Evolutionary conservation across 139 green algal genomes (phyloP).

Genomic region (Trebouxia sp.): DNA sequence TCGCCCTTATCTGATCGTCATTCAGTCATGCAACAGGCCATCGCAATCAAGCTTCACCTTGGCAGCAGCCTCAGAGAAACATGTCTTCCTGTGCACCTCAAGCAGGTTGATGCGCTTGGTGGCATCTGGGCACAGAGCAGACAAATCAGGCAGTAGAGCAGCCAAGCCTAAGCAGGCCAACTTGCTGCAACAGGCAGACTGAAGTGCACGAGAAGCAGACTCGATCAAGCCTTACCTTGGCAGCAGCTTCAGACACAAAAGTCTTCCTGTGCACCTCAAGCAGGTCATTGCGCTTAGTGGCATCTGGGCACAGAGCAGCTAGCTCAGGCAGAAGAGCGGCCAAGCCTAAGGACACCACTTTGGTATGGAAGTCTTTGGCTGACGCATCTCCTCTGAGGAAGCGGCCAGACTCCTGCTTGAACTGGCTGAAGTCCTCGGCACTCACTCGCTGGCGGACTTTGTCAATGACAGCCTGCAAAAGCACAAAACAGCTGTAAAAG

Average conservation of each 20-base stretch:
- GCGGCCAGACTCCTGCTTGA: conserved; percentile 46
- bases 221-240: neutral
- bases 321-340: conserved; percentile 63
- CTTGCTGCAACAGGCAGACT: neutral
- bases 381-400: conserved; percentile 54
- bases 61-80: conserved; percentile 6
- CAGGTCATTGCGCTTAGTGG: conserved; percentile 52
- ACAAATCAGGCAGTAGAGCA: conserved; percentile 64
- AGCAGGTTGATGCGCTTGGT: conserved; percentile 56
- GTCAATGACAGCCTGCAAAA: conserved; percentile 57
- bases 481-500: neutral
- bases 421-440: conserved; percentile 52
- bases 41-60: neutral
- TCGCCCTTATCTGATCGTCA: too few species aligned
- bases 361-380: conserved; percentile 48
- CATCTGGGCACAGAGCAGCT: conserved; percentile 65
- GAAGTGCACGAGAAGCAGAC: neutral
- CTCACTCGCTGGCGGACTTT: conserved; percentile 58
- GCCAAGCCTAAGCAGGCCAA: conserved; percentile 55
- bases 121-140: conserved; percentile 61
- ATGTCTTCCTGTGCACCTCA: conserved; percentile 50
- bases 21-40: too few species aligned
- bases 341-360: conserved; percentile 57
- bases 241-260: conserved; percentile 28
- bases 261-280: conserved; percentile 55